These are phyloP conservation scores for Phtheirospermum japonicum DNA, from an alignment of 257 asterid genomes.

Conservation along the genomic window DNA sequence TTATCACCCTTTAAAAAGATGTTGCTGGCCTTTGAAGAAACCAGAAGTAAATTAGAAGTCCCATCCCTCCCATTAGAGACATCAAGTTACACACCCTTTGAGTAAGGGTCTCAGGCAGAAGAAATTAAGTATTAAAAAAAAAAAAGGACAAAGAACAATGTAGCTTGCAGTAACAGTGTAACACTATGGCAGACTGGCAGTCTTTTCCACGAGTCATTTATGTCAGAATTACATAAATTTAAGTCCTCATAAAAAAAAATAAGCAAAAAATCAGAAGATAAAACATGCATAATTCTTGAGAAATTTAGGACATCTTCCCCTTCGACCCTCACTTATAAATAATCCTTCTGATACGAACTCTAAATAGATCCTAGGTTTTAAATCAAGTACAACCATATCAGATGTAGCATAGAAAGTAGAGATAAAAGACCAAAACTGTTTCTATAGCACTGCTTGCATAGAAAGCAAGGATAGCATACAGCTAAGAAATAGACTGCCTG, in stretches of 20 bases:
- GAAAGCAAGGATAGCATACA: slow-evolving; percentile 1
- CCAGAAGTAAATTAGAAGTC: slow-evolving; percentile 33
- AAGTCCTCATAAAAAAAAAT: neutral
- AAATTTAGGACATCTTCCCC: neutral
- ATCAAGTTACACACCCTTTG: slow-evolving; percentile 20
- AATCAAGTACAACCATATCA: neutral
- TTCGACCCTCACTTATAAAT: neutral
- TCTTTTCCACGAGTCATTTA: slow-evolving; percentile 11
- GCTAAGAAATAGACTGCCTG: neutral
- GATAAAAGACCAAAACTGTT: slow-evolving; percentile 6
- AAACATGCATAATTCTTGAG: slow-evolving; percentile 9
- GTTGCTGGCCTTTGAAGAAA: slow-evolving; percentile 68
- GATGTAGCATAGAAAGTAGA: neutral
- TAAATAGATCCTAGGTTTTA: neutral
- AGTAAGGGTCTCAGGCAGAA: slow-evolving; percentile 11
- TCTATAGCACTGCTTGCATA: neutral
- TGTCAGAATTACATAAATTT: slow-evolving; percentile 17
- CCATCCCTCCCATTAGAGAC: slow-evolving; percentile 20
- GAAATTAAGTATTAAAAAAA: neutral
- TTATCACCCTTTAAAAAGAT: slow-evolving; percentile 59
- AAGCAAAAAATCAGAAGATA: slow-evolving; percentile 16
- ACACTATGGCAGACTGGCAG: slow-evolving; percentile 6
- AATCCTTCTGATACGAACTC: neutral
- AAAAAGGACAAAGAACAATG: slow-evolving; percentile 13
- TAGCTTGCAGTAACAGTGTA: slow-evolving; percentile 18